These are phyloP conservation scores for Delonix regia DNA, from an alignment of 306 rosid genomes.

Conservation along the genomic window DNA sequence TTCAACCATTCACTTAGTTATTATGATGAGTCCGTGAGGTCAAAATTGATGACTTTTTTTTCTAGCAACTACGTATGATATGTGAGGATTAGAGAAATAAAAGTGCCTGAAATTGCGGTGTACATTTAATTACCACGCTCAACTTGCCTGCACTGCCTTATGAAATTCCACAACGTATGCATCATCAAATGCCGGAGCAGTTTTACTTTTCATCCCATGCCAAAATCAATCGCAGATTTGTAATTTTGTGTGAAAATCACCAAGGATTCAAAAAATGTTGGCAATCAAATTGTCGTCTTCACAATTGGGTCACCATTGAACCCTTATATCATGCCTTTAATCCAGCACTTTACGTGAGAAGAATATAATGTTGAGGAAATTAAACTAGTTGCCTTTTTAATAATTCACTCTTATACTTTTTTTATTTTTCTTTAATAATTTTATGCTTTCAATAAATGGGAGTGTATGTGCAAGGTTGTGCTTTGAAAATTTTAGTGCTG, in stretches of 20 bases:
- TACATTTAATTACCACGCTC: not conserved
- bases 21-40: not conserved
- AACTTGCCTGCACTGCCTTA: not conserved
- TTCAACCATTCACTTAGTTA: too few species aligned
- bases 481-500: too few species aligned
- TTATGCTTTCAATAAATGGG: too few species aligned
- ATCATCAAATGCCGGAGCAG: not conserved
- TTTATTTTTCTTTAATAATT: too few species aligned
- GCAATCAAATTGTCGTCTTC: not conserved
- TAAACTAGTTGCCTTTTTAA: too few species aligned
- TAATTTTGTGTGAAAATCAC: not conserved
- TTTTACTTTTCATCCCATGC: not conserved
- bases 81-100: too few species aligned
- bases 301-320: not conserved
- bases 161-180: not conserved
- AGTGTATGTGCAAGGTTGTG: too few species aligned
- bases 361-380: too few species aligned
- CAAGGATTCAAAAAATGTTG: not conserved
- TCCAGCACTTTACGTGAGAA: slow-evolving; percentile 1
- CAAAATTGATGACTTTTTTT: too few species aligned
- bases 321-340: not conserved
- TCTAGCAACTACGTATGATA: too few species aligned
- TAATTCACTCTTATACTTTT: too few species aligned
- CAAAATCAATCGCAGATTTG: not conserved
- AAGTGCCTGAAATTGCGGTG: not conserved